Conservation (phyloP, 2,329 filamentous ascomycete species). For the Paraphoma sp. region DNA sequence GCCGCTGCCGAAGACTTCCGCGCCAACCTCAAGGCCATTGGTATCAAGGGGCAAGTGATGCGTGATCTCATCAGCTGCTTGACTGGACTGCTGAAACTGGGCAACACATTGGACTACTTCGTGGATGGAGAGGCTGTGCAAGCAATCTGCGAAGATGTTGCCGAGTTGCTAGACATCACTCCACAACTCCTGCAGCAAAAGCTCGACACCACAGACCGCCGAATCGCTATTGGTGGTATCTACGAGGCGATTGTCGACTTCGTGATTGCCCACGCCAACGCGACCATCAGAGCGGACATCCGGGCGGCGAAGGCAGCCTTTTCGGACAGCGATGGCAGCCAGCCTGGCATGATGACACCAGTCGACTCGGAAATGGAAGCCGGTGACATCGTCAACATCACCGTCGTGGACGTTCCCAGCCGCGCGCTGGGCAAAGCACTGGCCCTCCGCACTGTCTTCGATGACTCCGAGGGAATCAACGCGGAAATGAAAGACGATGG, state of each 20-base stretch:
- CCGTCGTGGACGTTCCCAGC: slow-evolving; percentile 83
- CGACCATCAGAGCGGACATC: slow-evolving; percentile 80
- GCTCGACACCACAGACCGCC: slow-evolving; percentile 83
- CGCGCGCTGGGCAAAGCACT: slow-evolving; percentile 83
- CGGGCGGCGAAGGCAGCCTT: slow-evolving; percentile 69
- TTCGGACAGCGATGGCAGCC: slow-evolving; percentile 64
- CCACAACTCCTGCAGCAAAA: slow-evolving; percentile 80
- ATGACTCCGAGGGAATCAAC: slow-evolving; percentile 92
- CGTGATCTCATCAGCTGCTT: slow-evolving; percentile 85
- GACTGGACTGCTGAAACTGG: slow-evolving; percentile 86
- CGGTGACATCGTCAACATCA: slow-evolving; percentile 86
- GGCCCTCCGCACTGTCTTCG: slow-evolving; percentile 89
- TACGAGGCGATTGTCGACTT: slow-evolving; percentile 96
- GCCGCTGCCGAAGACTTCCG: slow-evolving; percentile 94
- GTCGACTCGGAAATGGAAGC: slow-evolving; percentile 72
- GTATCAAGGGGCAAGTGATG: slow-evolving; percentile 85
- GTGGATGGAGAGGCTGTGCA: slow-evolving; percentile 86
- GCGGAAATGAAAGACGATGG: slow-evolving; percentile 97
- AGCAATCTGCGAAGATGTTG: slow-evolving; percentile 87
- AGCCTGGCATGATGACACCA: slow-evolving; percentile 67
- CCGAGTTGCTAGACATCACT: slow-evolving; percentile 83
- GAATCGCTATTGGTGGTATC: slow-evolving; percentile 80
- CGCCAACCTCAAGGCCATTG: slow-evolving; percentile 83
- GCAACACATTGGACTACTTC: slow-evolving; percentile 84
- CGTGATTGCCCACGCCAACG: slow-evolving; percentile 89